Base-by-base conservation (phyloP, 768 basidiomycete genomes). In the Phlegmacium glaucopus region DNA sequence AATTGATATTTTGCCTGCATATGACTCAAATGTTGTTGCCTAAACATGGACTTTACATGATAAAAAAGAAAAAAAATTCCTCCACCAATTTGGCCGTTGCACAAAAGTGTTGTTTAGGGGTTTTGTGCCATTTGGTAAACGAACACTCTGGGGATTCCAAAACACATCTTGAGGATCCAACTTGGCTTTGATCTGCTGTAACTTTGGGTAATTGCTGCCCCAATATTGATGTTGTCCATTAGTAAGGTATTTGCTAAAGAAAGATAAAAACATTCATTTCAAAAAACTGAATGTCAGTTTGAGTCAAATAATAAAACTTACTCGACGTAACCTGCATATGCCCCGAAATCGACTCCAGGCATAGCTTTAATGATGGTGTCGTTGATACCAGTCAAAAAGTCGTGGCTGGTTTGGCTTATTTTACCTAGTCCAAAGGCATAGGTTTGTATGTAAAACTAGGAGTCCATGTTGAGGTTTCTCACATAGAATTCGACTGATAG, bases 271-370 rank as follows among this genome's bases (percentile, higher is more conserved):
- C n/a, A n/a, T 25, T 9, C 1, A 32, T 13, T 8, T 39, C 8
- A 8, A 12, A 12, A n/a, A 27, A 26, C 9, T 22, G 22, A 22
- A 22, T 22, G 22, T 22, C n/a, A n/a, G n/a, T n/a, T n/a, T n/a
- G n/a, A n/a, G n/a, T 22, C 22, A 5, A 22, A 28, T 26, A 26
- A 32, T 25, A 6, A 8, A n/a, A 47, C 47, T 41, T 16, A 48
- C 47, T 48, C 47, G 8, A 48, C 47, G 22, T 48, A 48, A 8
- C 47, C 47, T 18, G 47, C 28, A 15, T 48, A 48, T 1, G 47
- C 47, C 27, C 47, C 47, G 17, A 48, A 42, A 27, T 48, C 41
- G 10, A 48, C 47, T 6, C 40, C 30, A 16, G 47, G 47, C 39
- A 48, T 42, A 9, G 47, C 11, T 15, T 48, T 41, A n/a, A 34